A percentile compares a stretch with the other conserved stretches of the same genome.
Evolutionary conservation across 352 stramenopile species (phyloP).

Genomic region (Halophytophthora polymorphica): DNA sequence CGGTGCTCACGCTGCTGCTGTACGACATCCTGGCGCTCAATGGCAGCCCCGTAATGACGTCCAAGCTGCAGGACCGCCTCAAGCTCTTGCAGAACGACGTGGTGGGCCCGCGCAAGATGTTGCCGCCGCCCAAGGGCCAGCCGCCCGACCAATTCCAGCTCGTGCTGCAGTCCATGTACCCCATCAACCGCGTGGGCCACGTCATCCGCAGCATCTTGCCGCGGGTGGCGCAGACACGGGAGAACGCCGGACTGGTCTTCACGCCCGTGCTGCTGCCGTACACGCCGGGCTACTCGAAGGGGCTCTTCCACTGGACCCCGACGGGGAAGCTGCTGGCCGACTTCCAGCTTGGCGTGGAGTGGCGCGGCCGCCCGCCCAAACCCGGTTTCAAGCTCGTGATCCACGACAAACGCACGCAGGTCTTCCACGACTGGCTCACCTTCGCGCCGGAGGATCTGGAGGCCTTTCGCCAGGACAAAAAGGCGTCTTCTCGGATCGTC

Average conservation of each 20-base stretch:
- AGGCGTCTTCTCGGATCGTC: constrained; percentile 77
- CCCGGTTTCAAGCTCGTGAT: constrained; percentile 83
- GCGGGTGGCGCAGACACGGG: constrained; percentile 66
- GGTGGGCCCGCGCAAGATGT: constrained; percentile 76
- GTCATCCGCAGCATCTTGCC: constrained; percentile 77
- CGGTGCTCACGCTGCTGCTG: constrained; percentile 70
- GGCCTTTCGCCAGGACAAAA: constrained; percentile 76
- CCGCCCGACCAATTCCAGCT: constrained; percentile 79
- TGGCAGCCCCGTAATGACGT: constrained; percentile 76
- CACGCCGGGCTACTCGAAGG: constrained; percentile 73
- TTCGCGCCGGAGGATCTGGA: constrained; percentile 82
- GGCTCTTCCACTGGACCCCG: constrained; percentile 72
- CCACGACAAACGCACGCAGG: constrained; percentile 79
- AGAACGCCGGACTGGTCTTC: constrained; percentile 77
- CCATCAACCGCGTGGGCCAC: constrained; percentile 67
- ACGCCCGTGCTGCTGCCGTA: constrained; percentile 77
- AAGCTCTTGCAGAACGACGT: constrained; percentile 90
- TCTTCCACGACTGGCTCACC: constrained; percentile 88
- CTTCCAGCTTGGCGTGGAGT: constrained; percentile 83
- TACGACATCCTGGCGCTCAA: constrained; percentile 87
- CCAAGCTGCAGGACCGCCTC: constrained; percentile 82
- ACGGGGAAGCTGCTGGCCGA: constrained; percentile 51
- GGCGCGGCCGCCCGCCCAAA: constrained; percentile 69
- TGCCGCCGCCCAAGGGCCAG: constrained; percentile 71
- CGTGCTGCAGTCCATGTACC: constrained; percentile 84